Evolutionary conservation across 225 moss, liverwort and hornwort genomes (phyloP).

Genomic region (Ulota crispa): DNA sequence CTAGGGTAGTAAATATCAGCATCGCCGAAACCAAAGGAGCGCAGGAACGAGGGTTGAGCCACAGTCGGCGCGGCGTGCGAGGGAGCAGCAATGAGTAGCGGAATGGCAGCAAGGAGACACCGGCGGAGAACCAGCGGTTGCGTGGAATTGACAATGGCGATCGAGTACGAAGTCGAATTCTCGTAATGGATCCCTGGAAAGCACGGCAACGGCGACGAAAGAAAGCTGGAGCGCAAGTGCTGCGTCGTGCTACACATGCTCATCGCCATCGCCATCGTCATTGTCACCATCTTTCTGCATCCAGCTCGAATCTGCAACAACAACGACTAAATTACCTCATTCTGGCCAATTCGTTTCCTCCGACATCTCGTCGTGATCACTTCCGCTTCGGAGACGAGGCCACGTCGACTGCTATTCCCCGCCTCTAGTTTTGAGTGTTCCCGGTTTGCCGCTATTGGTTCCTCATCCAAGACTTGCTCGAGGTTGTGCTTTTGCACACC

Average conservation of each 20-base stretch:
- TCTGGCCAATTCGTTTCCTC: background rate
- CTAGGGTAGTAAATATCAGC: conserved; percentile 88
- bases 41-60: conserved; percentile 56
- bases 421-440: conserved; percentile 14
- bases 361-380: background rate
- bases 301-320: background rate
- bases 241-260: background rate
- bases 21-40: conserved; percentile 82
- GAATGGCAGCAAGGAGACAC: conserved; percentile 28
- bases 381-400: background rate
- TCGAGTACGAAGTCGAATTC: background rate
- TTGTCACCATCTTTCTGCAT: background rate
- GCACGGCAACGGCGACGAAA: background rate
- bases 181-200: background rate
- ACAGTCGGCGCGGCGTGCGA: conserved; percentile 17
- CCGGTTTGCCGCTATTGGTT: background rate
- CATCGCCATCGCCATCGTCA: conserved; percentile 8
- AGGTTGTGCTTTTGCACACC: background rate
- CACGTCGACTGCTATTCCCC: conserved; percentile 15
- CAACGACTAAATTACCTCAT: background rate
- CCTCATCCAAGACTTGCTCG: background rate
- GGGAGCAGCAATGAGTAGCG: conserved; percentile 19
- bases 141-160: background rate
- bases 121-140: conserved; percentile 24
- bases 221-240: conserved; percentile 5